phyloP scores from a whole-genome alignment of 768 basidiomycete genomes.

The Rhizopogon vesiculosus region DNA sequence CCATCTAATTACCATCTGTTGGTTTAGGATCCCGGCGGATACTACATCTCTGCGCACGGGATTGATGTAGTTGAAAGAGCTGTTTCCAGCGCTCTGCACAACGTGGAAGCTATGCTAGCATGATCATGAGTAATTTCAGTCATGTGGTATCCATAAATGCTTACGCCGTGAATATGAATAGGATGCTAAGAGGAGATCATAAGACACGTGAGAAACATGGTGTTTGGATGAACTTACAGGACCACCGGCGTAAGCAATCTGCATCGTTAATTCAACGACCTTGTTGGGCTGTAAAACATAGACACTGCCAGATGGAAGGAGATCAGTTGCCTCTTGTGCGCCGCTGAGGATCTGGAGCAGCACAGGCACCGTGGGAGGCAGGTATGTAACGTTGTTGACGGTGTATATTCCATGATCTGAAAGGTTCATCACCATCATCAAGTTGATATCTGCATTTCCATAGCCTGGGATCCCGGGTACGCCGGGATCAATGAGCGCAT shows the following conservation, averaged over 20 bases:
- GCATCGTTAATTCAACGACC: constrained; percentile 24
- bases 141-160: background rate
- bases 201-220: background rate
- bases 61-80: constrained; percentile 2
- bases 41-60: constrained; percentile 34
- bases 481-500: constrained; percentile 5
- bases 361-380: constrained; percentile 29
- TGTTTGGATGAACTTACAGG: background rate
- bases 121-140: background rate
- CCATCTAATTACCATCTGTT: constrained; percentile 52
- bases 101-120: constrained; percentile 7
- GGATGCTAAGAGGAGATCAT: constrained; percentile 10
- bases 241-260: background rate
- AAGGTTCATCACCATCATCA: constrained; percentile 3
- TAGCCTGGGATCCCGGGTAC: constrained; percentile 21
- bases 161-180: constrained; percentile 28
- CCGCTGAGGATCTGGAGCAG: constrained; percentile 39
- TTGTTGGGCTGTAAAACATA: constrained; percentile 35
- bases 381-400: background rate
- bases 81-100: constrained; percentile 8
- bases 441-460: constrained; percentile 23
- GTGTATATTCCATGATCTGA: background rate
- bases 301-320: constrained; percentile 35
- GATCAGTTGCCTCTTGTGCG: constrained; percentile 21
- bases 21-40: constrained; percentile 22